These are phyloP conservation scores for Lactifluus pinguis DNA, from an alignment of 768 basidiomycete species.

Conservation along the genomic window DNA sequence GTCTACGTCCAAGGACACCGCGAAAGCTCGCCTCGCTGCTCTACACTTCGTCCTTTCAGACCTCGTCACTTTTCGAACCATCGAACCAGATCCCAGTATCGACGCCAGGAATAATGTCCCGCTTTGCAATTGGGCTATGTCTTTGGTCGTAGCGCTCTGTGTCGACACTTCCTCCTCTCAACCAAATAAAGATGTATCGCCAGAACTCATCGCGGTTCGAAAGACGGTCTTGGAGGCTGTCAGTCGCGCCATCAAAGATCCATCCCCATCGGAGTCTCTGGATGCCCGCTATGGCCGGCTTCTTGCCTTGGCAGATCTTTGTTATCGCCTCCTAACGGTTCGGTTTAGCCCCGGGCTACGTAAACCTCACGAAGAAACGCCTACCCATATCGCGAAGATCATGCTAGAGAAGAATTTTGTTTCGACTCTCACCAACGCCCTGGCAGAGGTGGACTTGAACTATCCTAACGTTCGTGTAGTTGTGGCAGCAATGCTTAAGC, in stretches of 20 bases:
- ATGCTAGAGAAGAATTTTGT: slow-evolving; percentile 99
- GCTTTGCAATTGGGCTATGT: slow-evolving; percentile 81
- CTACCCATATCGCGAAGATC: slow-evolving; percentile 88
- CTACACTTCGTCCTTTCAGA: slow-evolving; percentile 79
- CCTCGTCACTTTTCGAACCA: slow-evolving; percentile 66
- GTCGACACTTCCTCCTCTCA: slow-evolving; percentile 63
- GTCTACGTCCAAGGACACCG: slow-evolving; percentile 54
- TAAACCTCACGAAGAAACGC: slow-evolving; percentile 59
- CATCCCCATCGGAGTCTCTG: slow-evolving; percentile 41
- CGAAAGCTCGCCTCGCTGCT: slow-evolving; percentile 55
- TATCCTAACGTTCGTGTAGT: slow-evolving; percentile 84
- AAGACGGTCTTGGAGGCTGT: slow-evolving; percentile 88
- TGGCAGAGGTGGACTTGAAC: slow-evolving; percentile 91
- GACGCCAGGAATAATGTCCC: slow-evolving; percentile 49
- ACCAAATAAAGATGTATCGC: slow-evolving; percentile 67
- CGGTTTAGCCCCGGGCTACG: slow-evolving; percentile 48
- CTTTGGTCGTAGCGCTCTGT: slow-evolving; percentile 87
- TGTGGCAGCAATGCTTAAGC: slow-evolving; percentile 80
- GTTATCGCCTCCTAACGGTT: slow-evolving; percentile 77
- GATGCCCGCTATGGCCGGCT: slow-evolving; percentile 83
- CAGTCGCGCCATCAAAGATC: slow-evolving; percentile 79
- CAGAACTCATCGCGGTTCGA: slow-evolving; percentile 81
- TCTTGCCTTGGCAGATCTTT: slow-evolving; percentile 78
- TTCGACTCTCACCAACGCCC: slow-evolving; percentile 72
- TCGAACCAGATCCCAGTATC: slow-evolving; percentile 50